Base-by-base conservation (phyloP, 208 protist species). In the Crithidia expoeki region DNA sequence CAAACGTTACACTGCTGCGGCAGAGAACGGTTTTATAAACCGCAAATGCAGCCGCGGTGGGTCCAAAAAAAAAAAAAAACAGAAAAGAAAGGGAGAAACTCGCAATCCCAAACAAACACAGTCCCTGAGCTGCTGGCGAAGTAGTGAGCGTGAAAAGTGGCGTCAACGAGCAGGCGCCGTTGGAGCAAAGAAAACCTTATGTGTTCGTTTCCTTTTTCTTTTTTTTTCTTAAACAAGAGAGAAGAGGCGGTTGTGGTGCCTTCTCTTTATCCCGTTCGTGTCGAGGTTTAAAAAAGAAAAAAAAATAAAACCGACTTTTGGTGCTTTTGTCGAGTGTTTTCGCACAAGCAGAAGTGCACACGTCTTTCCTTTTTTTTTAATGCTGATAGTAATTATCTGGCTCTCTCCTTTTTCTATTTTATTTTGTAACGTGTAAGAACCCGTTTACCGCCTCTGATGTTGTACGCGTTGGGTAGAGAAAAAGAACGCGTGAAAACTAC, bases 121-220 rank as follows among this genome's bases (percentile, higher is more conserved):
- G n/a, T n/a, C n/a, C n/a, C n/a, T n/a, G n/a, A n/a, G n/a, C n/a
- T n/a, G n/a, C n/a, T n/a, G n/a, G n/a, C n/a, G n/a, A 42, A 53
- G 6, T 10, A 53, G 16, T 32, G 49, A 25, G 25, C 36, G 36
- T 42, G 36, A 42, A 42, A n/a, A 42, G 36, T 12, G 12, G 36
- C 10, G 36, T 42, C 27, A 27, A 6, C 25, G 19, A 0, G 21
- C 49, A 19, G 16, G 32, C 5, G 25, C 23, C 16, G 49, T 4
- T 4, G 25, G 49, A 53, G 16, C 10, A 53, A 14, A 32, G 51
- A 63, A 65, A 34, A n/a, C n/a, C n/a, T n/a, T n/a, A n/a, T n/a
- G n/a, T n/a, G n/a, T n/a, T n/a, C n/a, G n/a, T n/a, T n/a, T n/a
- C n/a, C n/a, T n/a, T n/a, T n/a, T n/a, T n/a, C n/a, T n/a, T n/a